Evolutionary conservation across 2,329 filamentous ascomycete genomes (phyloP).

Genomic region (Aureobasidium sp.): DNA sequence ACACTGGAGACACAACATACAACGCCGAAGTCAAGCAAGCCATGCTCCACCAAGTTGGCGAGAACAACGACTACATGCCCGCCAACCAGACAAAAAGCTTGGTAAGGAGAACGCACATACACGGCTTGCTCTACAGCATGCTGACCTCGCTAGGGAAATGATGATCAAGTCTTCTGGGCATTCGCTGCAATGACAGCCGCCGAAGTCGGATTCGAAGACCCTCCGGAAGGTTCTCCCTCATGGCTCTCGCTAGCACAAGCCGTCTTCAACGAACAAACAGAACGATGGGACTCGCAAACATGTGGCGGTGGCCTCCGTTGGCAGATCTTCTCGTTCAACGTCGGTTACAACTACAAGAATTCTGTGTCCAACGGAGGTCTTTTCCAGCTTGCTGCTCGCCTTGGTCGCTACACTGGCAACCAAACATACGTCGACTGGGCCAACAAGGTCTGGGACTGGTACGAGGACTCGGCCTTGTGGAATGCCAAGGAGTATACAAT

Average conservation of each 20-base stretch:
- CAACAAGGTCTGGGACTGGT: constrained; percentile 54
- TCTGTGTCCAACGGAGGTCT: constrained; percentile 49
- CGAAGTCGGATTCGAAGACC: constrained; percentile 66
- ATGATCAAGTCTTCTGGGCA: constrained; percentile 53
- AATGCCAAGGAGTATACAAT: constrained; percentile 39
- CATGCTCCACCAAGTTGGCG: constrained; percentile 51
- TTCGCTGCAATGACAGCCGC: constrained; percentile 71
- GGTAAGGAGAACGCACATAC: background rate
- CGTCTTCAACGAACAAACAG: constrained; percentile 68
- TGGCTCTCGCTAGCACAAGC: constrained; percentile 72
- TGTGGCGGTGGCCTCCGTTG: constrained; percentile 73
- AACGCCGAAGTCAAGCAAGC: constrained; percentile 51
- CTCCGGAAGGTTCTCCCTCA: constrained; percentile 33
- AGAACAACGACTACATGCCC: constrained; percentile 51
- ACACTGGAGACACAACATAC: constrained; percentile 57
- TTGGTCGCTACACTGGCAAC: constrained; percentile 72
- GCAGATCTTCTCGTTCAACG: constrained; percentile 75
- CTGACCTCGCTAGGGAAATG: constrained; percentile 35
- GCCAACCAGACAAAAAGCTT: constrained; percentile 28
- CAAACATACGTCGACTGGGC: constrained; percentile 71
- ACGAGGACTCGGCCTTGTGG: constrained; percentile 40
- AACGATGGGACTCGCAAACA: constrained; percentile 56
- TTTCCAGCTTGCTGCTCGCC: constrained; percentile 54
- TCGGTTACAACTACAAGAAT: constrained; percentile 52
- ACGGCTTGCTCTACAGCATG: background rate